Conservation (phyloP, 2,329 filamentous ascomycete genomes). For the Talaromyces sp. region DNA sequence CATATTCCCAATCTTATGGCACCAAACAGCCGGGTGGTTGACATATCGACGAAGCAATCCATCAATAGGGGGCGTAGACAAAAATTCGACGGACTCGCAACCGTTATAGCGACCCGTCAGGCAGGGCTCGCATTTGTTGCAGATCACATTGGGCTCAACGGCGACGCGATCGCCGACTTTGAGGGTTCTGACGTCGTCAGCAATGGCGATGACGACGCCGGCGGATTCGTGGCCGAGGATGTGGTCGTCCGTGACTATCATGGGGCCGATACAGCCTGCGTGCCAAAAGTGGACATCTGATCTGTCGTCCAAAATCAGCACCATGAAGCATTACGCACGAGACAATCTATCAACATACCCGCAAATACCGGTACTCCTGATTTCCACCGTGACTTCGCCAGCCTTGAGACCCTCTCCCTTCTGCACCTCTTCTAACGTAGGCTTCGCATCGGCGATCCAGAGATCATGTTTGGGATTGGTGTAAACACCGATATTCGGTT, state of each 20-base stretch:
- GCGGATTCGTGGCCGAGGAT: slow-evolving; percentile 94
- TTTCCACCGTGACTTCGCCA: slow-evolving; percentile 81
- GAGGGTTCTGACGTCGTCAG: slow-evolving; percentile 69
- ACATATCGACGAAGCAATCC: slow-evolving; percentile 88
- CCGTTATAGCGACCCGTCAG: slow-evolving; percentile 93
- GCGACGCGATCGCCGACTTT: slow-evolving; percentile 87
- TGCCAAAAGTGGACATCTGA: slow-evolving; percentile 98
- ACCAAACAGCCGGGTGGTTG: slow-evolving; percentile 91
- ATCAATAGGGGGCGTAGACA: slow-evolving; percentile 84
- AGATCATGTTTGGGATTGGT: slow-evolving; percentile 90
- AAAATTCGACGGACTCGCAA: slow-evolving; percentile 78
- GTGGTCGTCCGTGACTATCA: slow-evolving; percentile 85
- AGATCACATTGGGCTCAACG: slow-evolving; percentile 91
- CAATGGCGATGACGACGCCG: slow-evolving; percentile 67
- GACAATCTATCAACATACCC: slow-evolving; percentile 54
- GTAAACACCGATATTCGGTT: slow-evolving; percentile 92
- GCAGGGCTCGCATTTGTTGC: slow-evolving; percentile 84
- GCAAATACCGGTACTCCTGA: slow-evolving; percentile 95
- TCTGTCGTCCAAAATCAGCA: slow-evolving; percentile 41
- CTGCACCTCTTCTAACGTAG: slow-evolving; percentile 69
- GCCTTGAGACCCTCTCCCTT: slow-evolving; percentile 65
- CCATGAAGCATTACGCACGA: too few species aligned
- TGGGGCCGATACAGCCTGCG: slow-evolving; percentile 88
- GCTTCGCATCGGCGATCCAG: slow-evolving; percentile 77
- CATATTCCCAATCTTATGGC: slow-evolving; percentile 93